A percentile compares a stretch with the other conserved stretches of the same genome.
Evolutionary conservation across 2,329 filamentous ascomycete genomes (phyloP).

Genomic region (Cercospora brassicicola): DNA sequence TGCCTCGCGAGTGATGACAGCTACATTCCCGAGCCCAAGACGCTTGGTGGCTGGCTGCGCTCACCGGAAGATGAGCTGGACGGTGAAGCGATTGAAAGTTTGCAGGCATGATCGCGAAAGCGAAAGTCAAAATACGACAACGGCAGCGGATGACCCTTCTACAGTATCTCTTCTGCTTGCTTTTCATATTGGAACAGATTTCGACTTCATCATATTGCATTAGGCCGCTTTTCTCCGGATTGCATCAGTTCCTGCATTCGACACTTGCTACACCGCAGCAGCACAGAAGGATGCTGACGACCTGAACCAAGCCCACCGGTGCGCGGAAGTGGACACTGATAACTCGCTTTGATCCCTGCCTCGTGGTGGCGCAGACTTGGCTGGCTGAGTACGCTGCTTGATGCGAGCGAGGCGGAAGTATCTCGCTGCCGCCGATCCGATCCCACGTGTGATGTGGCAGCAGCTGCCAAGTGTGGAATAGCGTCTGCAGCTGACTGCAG

Average conservation of each 20-base stretch:
- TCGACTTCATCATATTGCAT: neutral
- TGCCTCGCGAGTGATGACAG: neutral
- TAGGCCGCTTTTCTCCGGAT: neutral
- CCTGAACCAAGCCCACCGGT: neutral
- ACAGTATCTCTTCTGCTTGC: neutral
- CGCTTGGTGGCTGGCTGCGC: neutral
- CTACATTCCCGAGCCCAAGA: neutral
- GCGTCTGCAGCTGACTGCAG: neutral
- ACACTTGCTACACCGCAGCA: neutral
- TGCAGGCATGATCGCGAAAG: neutral
- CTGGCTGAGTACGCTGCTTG: neutral
- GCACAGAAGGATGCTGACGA: neutral
- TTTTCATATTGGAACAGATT: neutral
- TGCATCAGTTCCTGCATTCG: neutral
- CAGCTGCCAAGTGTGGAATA: neutral
- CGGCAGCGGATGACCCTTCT: neutral
- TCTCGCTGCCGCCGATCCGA: slow-evolving; percentile 3
- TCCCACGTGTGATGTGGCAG: neutral
- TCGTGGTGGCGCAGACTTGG: neutral
- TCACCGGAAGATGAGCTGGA: slow-evolving; percentile 9
- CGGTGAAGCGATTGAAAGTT: neutral
- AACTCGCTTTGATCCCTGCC: neutral
- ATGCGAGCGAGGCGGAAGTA: neutral
- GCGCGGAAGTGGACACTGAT: neutral
- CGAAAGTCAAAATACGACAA: slow-evolving; percentile 6